These are phyloP conservation scores for Candida sp. DNA, from an alignment of 1,139 yeast genomes.

Conservation along the genomic window DNA sequence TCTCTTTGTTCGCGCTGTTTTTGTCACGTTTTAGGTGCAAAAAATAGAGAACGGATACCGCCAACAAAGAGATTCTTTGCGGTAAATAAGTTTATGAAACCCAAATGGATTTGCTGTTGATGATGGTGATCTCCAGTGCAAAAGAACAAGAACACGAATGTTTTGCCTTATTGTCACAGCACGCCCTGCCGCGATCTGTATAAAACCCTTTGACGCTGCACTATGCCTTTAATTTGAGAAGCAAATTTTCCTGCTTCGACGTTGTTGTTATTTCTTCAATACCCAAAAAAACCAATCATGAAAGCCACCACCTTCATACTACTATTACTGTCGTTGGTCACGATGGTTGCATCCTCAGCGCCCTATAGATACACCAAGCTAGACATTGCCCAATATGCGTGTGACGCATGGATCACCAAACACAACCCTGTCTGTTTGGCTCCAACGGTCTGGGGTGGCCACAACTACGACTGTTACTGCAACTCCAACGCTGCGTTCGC, in stretches of 20 bases:
- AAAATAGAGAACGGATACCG: neutral
- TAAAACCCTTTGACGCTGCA: neutral
- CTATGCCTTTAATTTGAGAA: neutral
- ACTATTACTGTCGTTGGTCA: neutral
- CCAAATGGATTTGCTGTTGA: too few species aligned
- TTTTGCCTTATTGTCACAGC: too few species aligned
- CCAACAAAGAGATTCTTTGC: neutral
- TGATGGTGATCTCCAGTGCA: too few species aligned
- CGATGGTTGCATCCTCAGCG: neutral
- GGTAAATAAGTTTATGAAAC: neutral
- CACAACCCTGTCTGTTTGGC: slow-evolving; percentile 8
- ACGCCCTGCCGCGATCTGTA: neutral
- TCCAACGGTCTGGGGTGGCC: slow-evolving; percentile 6
- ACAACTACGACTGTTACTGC: slow-evolving; percentile 19
- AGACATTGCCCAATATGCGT: slow-evolving; percentile 9
- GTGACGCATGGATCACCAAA: slow-evolving; percentile 9
- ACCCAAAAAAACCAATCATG: neutral
- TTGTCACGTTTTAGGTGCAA: neutral
- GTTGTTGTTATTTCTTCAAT: neutral
- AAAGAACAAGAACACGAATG: too few species aligned
- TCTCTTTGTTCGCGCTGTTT: neutral
- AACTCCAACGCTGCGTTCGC: slow-evolving; percentile 20
- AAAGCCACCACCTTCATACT: neutral
- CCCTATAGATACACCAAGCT: slow-evolving; percentile 3
- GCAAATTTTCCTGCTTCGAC: neutral